Percentiles rank a stretch among this genome's conserved stretches.
These are phyloP conservation scores for Elongisporangium senticosum DNA, from an alignment of 352 stramenopile genomes.

Conservation along the genomic window DNA sequence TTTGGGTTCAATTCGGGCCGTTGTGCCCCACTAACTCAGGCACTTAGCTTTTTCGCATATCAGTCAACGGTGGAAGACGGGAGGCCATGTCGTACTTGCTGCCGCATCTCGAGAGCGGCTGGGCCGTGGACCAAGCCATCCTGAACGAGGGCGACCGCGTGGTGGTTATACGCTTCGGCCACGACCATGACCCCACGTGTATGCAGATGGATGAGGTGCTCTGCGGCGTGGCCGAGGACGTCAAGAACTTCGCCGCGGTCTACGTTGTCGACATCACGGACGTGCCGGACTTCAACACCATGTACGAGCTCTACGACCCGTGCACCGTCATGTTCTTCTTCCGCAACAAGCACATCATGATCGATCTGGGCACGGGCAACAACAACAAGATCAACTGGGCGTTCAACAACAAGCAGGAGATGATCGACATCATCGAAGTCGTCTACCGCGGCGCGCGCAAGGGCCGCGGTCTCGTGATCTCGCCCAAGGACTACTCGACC, in stretches of 20 bases:
- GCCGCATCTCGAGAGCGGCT: conserved; percentile 95
- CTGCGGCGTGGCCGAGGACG: conserved; percentile 94
- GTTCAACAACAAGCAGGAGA: conserved; percentile 96
- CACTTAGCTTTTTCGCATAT: not conserved
- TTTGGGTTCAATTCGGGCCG: not conserved
- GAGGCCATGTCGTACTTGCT: conserved; percentile 95
- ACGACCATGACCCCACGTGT: conserved; percentile 96
- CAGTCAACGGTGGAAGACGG: not conserved
- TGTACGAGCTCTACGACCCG: conserved; percentile 99
- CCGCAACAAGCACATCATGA: conserved; percentile 99
- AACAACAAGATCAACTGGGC: conserved; percentile 99
- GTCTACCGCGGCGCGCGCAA: conserved; percentile 98
- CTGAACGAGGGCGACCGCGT: conserved; percentile 97
- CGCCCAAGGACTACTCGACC: conserved; percentile 99
- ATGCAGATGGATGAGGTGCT: conserved; percentile 99
- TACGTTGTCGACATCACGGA: conserved; percentile 94
- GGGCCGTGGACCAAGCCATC: conserved; percentile 99
- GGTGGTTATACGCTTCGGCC: conserved; percentile 98
- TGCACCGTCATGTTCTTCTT: conserved; percentile 99
- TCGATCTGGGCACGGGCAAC: conserved; percentile 99
- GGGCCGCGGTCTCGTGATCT: conserved; percentile 96
- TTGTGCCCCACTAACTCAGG: not conserved
- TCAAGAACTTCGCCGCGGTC: conserved; percentile 99
- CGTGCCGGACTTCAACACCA: conserved; percentile 99
- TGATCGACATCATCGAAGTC: conserved; percentile 99